A percentile compares a stretch with the other conserved stretches of the same genome.
Evolutionary conservation across 1,139 yeast species (phyloP).

Genomic region (Eremothecium gossypii): DNA sequence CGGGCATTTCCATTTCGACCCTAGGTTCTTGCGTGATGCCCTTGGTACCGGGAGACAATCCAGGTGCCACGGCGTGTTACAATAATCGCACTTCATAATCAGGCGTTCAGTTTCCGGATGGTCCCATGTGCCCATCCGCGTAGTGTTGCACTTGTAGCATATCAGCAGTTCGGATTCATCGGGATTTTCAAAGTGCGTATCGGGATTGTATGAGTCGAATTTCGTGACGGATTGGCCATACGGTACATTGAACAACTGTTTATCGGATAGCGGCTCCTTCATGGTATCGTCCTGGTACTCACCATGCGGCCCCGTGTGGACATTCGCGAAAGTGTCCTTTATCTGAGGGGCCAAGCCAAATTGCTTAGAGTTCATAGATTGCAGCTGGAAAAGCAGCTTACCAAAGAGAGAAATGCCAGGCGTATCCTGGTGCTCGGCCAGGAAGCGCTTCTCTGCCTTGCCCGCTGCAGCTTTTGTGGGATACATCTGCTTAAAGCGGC

Average conservation of each 20-base stretch:
- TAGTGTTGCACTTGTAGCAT: constrained; percentile 63
- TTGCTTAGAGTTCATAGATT: constrained; percentile 58
- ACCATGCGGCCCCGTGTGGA: constrained; percentile 57
- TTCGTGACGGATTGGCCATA: constrained; percentile 36
- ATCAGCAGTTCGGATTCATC: constrained; percentile 49
- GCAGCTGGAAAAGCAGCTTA: constrained; percentile 49
- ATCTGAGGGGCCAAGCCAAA: constrained; percentile 62
- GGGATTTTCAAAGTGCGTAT: constrained; percentile 48
- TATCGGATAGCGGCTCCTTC: constrained; percentile 33
- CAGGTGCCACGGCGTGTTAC: constrained; percentile 82
- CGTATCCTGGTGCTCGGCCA: constrained; percentile 14
- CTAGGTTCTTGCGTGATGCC: constrained; percentile 64
- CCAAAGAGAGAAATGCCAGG: constrained; percentile 44
- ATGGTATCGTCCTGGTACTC: constrained; percentile 58
- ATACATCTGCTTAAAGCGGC: constrained; percentile 35
- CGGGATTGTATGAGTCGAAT: constrained; percentile 42
- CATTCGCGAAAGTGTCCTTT: constrained; percentile 68
- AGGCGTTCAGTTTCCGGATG: constrained; percentile 33
- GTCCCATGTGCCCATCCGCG: constrained; percentile 45
- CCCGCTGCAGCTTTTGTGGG: constrained; percentile 17
- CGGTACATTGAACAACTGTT: constrained; percentile 35
- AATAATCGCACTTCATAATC: constrained; percentile 74
- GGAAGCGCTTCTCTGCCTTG: constrained; percentile 11
- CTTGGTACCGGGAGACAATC: constrained; percentile 78
- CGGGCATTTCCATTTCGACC: constrained; percentile 90